Evolutionary conservation across 2,329 filamentous ascomycete genomes (phyloP), one percentile per base, ranked within the genome.

Genomic region (Trichoderma endophyticum): DNA sequence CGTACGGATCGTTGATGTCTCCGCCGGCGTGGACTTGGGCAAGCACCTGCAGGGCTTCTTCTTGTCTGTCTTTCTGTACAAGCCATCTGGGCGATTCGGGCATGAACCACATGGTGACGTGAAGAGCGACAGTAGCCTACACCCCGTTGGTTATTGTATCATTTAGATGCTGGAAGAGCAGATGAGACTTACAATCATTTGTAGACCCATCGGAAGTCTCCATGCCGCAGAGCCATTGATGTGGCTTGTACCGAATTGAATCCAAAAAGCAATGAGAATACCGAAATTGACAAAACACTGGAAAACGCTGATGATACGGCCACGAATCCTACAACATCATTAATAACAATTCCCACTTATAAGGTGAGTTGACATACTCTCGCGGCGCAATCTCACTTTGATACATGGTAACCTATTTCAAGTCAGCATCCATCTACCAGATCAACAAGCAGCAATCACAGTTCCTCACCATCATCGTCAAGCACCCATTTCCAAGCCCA

Each of bases 311-410:
- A 85, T 81, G 6, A 72, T 72, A 6, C 71, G 66, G 1, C 85
- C 85, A 5, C 85, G 84, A 3, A 86, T 81, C 34, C 71, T 70
- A 24, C 4, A 48, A 1, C 1, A 6, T 11, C 5, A 1, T 70
- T 60, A 70, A 59, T 14, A 24, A 43, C 1, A 24, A 12, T 32
- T 7, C 2, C 21, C 6, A 2, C 3, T 18, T 43, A 9, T 28
- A 5, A 4, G n/a, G 1, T 1, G 3, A 28, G 12, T 63, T 1
- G 26, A 30, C 70, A 1, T 63, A 72, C 70, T 72, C 70, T 39
- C 70, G 65, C 4, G 70, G 70, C 30, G 70, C 70, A 63, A 72
- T 63, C 34, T 72, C 70, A 18, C 70, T 72, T 62, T 72, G 71
- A 8, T 72, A 72, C 59, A 72, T 70, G 0, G 66, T 72, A 5